Percentiles rank a stretch among this genome's conserved stretches.
phyloP scores from a whole-genome alignment of 2,329 filamentous ascomycete genomes.

The Dactylellina leptospora region DNA sequence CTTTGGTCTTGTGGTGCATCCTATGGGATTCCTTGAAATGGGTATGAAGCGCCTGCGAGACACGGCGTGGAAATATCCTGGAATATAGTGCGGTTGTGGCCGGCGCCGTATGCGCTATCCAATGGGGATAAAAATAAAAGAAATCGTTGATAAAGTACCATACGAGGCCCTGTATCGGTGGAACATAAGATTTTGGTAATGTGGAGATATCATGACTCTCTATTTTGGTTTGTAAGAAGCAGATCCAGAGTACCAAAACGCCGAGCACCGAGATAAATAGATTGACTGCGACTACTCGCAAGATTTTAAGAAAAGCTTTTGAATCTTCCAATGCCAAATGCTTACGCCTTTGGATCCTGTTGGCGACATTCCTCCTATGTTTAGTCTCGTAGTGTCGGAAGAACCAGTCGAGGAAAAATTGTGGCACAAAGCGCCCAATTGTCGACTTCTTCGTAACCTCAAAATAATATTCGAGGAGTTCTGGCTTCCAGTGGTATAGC shows the following conservation, averaged over 20 bases:
- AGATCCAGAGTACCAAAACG: conserved; percentile 16
- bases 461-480: conserved; percentile 15
- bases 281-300: conserved; percentile 9
- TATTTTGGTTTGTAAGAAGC: conserved; percentile 12
- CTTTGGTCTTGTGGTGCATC: conserved; percentile 19
- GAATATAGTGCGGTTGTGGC: not conserved
- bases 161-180: conserved; percentile 14
- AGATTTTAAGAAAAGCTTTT: conserved; percentile 9
- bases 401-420: not conserved
- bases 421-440: conserved; percentile 4
- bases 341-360: conserved; percentile 13
- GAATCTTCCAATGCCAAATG: conserved; percentile 11
- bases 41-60: not conserved
- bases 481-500: conserved; percentile 20
- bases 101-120: conserved; percentile 21
- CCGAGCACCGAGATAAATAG: conserved; percentile 9
- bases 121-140: conserved; percentile 22
- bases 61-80: conserved; percentile 1
- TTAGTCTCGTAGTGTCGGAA: conserved; percentile 4
- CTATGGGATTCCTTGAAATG: conserved; percentile 20
- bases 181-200: conserved; percentile 15
- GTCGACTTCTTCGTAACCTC: conserved; percentile 8
- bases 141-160: conserved; percentile 27
- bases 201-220: conserved; percentile 18
- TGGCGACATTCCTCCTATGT: conserved; percentile 7